Percentiles rank a stretch among this genome's conserved stretches.
Conservation (phyloP, 2,329 filamentous ascomycete species). For the Fusarium sp. region DNA sequence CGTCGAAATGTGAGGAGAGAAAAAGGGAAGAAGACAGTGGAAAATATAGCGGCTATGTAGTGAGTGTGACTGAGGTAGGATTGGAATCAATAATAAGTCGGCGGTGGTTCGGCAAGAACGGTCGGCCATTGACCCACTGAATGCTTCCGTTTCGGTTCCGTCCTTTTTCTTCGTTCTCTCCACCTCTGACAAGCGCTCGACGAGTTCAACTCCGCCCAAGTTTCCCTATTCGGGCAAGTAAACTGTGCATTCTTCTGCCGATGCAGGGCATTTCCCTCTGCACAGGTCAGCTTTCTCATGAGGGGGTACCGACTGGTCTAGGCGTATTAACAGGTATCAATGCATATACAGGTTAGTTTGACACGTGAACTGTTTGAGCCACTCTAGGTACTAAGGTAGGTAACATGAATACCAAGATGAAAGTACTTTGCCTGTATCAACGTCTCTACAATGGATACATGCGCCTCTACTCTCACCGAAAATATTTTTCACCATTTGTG, state of each 20-base stretch:
- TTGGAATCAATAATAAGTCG: constrained; percentile 21
- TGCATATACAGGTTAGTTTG: not conserved
- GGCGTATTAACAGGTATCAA: not conserved
- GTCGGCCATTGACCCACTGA: constrained; percentile 38
- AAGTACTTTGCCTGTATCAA: not conserved
- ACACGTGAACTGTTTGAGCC: constrained; percentile 17
- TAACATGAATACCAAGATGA: not conserved
- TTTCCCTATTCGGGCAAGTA: constrained; percentile 30
- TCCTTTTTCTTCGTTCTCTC: constrained; percentile 15
- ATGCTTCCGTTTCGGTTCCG: constrained; percentile 37
- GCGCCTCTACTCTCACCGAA: not conserved
- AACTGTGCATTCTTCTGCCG: constrained; percentile 14
- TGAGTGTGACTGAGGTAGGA: constrained; percentile 7
- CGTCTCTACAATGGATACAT: not conserved
- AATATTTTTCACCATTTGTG: not conserved
- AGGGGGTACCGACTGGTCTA: constrained; percentile 6
- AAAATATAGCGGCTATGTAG: constrained; percentile 22
- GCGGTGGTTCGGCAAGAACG: constrained; percentile 38
- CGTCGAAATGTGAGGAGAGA: not conserved
- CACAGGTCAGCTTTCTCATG: not conserved
- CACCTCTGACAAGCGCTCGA: not conserved
- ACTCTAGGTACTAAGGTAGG: not conserved
- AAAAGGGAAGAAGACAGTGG: not conserved
- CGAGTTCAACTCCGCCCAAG: constrained; percentile 19
- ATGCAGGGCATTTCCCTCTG: constrained; percentile 5